Conservation (phyloP, 106 monocot species). For the Alisma plantagoaquatica region DNA sequence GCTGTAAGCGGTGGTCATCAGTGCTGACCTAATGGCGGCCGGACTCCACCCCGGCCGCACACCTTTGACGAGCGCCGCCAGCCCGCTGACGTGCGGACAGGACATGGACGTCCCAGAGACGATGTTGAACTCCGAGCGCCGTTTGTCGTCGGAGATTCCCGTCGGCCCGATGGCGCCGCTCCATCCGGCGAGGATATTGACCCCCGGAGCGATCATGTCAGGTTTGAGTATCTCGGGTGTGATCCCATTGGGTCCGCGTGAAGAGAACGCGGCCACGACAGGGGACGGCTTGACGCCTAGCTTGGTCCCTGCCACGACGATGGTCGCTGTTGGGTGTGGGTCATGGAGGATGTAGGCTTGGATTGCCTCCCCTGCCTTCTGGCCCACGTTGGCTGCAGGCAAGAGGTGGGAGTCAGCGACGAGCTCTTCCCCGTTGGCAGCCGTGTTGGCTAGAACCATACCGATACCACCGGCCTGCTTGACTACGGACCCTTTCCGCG, state of each 20-base stretch:
- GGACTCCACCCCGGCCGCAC: constrained; percentile 78
- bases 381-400: constrained; percentile 55
- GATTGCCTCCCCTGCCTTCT: constrained; percentile 46
- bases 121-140: constrained; percentile 81
- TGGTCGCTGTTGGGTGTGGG: constrained; percentile 48
- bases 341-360: constrained; percentile 41
- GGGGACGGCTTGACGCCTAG: constrained; percentile 72
- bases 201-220: constrained; percentile 84
- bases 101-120: constrained; percentile 98
- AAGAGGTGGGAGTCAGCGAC: constrained; percentile 91
- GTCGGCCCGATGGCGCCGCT: constrained; percentile 64
- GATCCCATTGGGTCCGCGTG: constrained; percentile 72
- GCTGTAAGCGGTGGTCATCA: constrained; percentile 80
- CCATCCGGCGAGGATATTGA: constrained; percentile 94
- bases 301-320: constrained; percentile 64
- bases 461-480: constrained; percentile 72
- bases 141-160: constrained; percentile 39
- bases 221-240: constrained; percentile 79
- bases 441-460: constrained; percentile 76
- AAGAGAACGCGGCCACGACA: constrained; percentile 87
- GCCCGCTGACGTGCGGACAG: constrained; percentile 91
- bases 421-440: constrained; percentile 80
- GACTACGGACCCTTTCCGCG: constrained; percentile 85
- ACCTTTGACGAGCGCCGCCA: constrained; percentile 62
- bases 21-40: constrained; percentile 64